These are phyloP conservation scores for Penicillium sp. DNA, from an alignment of 2,329 filamentous ascomycete species.

Conservation along the genomic window DNA sequence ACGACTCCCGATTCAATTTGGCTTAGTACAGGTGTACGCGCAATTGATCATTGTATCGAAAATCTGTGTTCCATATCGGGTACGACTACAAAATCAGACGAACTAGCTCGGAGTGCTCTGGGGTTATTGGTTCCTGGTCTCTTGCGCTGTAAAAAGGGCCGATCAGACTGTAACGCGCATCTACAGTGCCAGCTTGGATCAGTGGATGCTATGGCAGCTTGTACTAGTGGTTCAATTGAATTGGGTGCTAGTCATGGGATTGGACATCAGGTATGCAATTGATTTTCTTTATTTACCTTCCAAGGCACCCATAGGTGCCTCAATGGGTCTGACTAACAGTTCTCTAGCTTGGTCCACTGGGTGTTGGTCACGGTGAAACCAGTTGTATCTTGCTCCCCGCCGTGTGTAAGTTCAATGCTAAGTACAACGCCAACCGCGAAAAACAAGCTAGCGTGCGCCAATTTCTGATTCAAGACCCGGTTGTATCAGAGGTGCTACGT, in stretches of 20 bases:
- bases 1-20: constrained; percentile 56
- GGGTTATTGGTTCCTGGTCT: constrained; percentile 46
- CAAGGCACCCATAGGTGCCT: not conserved
- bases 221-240: constrained; percentile 42
- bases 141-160: constrained; percentile 42
- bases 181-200: constrained; percentile 53
- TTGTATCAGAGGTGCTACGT: constrained; percentile 41
- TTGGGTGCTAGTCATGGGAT: constrained; percentile 55
- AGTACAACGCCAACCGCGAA: constrained; percentile 43
- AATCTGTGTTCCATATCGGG: constrained; percentile 48
- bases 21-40: constrained; percentile 59
- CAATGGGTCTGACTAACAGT: not conserved
- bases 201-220: constrained; percentile 54
- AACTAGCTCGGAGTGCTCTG: constrained; percentile 42
- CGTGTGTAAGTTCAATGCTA: constrained; percentile 57
- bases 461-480: constrained; percentile 42
- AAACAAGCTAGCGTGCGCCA: constrained; percentile 45
- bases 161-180: constrained; percentile 44
- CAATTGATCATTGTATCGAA: constrained; percentile 61
- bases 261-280: constrained; percentile 48
- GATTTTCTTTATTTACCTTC: constrained; percentile 4
- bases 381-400: constrained; percentile 57
- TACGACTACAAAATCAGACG: constrained; percentile 37
- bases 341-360: constrained; percentile 51
- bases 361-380: constrained; percentile 62